Evolutionary conservation across 331 rosid species (phyloP), one percentile per base, ranked within the genome.

Genomic region (Quercus phellos): DNA sequence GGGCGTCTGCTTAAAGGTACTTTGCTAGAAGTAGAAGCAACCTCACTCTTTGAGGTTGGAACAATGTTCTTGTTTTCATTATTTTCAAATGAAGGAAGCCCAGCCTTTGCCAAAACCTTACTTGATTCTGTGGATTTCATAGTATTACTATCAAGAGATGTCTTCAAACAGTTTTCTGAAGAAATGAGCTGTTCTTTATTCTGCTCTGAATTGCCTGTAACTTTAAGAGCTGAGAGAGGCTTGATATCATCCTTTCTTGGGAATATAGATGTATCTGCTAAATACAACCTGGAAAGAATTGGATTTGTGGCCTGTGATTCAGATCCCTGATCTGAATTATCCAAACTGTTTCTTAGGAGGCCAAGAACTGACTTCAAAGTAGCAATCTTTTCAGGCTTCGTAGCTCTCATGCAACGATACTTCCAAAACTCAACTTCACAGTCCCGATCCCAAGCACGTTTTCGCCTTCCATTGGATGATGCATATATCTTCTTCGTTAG

Each of bases 401-500:
- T 30, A 60, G 90, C 83, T 80, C 94, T 80, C 80, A 66, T 66
- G 90, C 99, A 90, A 42, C 97, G 94, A 80, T 91, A 88, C 88
- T 91, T 95, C 99, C 99, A 95, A 85, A 95, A 95, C 82, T 95
- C 99, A 56, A 95, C 83, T 84, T 95, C 97, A 82, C 98, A 91
- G 77, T 92, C 98, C 87, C 98, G 83, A 83, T 95, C 98, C 99
- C 99, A 94, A 64, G 98, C 96, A 38, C 89, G 97, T 87, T 89
- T 92, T 84, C 98, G 80, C 75, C 87, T 91, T 84, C 99, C 99
- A 88, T 81, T 91, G 66, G 92, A 83, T 68, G 81, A 46, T 55
- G 79, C 91, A 79, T 92, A 95, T 63, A 95, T 92, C 88, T 95
- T 92, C 90, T 86, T 95, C n/a, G 99, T 95, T 64, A 95, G 79